Percentiles rank a stretch among this genome's conserved stretches.
Conservation (phyloP, 371 early-diverging fungal genomes). For the Mucor saturninus region DNA sequence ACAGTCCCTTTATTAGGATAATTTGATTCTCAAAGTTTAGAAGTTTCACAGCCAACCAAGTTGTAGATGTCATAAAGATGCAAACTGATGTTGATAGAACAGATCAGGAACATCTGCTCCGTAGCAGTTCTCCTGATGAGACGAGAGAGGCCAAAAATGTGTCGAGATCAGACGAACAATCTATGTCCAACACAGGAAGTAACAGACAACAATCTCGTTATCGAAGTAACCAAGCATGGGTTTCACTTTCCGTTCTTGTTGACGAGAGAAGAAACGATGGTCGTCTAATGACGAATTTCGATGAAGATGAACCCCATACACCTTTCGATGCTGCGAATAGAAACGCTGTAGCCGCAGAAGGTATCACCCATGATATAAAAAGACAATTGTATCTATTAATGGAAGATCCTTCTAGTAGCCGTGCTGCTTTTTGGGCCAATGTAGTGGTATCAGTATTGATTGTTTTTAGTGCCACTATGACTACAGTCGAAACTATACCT, state of each 20-base stretch:
- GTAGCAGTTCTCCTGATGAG: neutral
- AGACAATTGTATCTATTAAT: conserved; percentile 69
- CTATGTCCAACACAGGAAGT: neutral
- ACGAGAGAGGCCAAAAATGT: neutral
- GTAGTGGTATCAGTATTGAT: conserved; percentile 78
- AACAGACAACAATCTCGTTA: neutral
- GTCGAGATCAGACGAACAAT: neutral
- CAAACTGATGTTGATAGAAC: neutral
- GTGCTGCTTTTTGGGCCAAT: conserved; percentile 76
- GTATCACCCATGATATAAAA: conserved; percentile 50
- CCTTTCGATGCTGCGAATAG: neutral
- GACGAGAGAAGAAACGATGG: conserved; percentile 1
- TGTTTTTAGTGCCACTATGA: conserved; percentile 77
- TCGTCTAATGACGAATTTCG: conserved; percentile 2
- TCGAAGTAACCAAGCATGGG: conserved; percentile 2
- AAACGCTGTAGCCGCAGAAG: conserved; percentile 4
- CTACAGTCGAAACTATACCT: conserved; percentile 87
- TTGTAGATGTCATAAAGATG: neutral
- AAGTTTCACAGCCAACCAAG: too few relatives aligned
- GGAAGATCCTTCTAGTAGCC: conserved; percentile 74
- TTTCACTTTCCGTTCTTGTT: conserved; percentile 7
- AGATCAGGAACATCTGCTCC: neutral
- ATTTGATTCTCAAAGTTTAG: neutral
- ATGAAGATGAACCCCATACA: conserved; percentile 8
- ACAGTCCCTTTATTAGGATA: neutral